Base-by-base conservation (phyloP, 1,284 basidiomycete species). In the Erythrobasidium hasegawianum region DNA sequence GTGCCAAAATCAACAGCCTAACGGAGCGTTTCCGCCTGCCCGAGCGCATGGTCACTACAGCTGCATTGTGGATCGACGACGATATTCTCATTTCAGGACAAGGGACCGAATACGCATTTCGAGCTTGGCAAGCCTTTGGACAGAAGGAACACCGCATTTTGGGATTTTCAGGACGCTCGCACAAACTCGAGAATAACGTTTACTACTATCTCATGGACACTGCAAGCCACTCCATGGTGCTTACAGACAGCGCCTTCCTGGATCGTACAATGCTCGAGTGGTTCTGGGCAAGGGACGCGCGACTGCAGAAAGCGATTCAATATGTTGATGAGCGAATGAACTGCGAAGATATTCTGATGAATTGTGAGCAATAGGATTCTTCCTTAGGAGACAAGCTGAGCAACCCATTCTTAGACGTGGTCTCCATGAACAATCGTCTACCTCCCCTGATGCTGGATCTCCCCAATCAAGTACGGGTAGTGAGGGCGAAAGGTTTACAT, bases 331-430 rank as follows among this genome's bases (percentile, higher is more conserved):
- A 58, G 50, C 47, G 47, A 18, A 45, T 56, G 14, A 67, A 67
- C 43, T 67, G 64, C 47, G 64, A 67, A 38, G 64, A 67, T 26
- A 67, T 67, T 18, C 18, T 67, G 38, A 67, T 67, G 64, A 65
- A 65, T 22, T 65, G 62, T 65, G 38, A 57, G 62, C 40, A 2
- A 1, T 27, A 26, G 52, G 7, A 4, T n/a, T 54, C 24, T n/a
- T 54, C 18, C 14, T 49, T 14, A 18, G 24, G 24, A 5, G 45
- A 4, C n/a, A 26, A 54, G 26, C 22, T 33, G 2, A 16, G n/a
- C 33, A 9, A 8, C 22, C 20, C 3, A 29, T 11, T n/a, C 5
- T 16, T 27, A 65, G 62, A 57, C 38, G 47, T 65, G 11, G 62
- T 65, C 8, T 45, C 62, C 22, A 27, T 27, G 24, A 29, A 43